Percentiles rank a stretch among this genome's conserved stretches.
phyloP scores from a whole-genome alignment of 345 rosid species.

The Capsella bursapastoris region DNA sequence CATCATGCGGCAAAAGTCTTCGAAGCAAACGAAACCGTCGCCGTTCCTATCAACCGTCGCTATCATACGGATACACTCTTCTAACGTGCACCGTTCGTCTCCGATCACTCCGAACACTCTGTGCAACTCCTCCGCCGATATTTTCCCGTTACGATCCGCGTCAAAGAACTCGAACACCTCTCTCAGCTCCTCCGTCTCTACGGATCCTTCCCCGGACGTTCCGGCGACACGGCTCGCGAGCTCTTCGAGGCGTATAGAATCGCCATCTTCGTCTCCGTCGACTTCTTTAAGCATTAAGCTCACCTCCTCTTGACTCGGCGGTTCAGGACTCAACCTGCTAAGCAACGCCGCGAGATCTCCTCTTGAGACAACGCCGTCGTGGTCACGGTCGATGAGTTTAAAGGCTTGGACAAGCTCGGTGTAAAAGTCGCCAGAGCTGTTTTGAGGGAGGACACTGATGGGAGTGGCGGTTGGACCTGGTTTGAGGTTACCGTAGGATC shows the following conservation, averaged over 20 bases:
- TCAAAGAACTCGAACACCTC: constrained; percentile 82
- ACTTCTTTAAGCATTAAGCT: constrained; percentile 64
- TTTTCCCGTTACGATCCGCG: constrained; percentile 83
- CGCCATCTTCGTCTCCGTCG: constrained; percentile 42
- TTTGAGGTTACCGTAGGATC: constrained; percentile 33
- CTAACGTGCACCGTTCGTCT: constrained; percentile 76
- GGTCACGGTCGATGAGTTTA: constrained; percentile 58
- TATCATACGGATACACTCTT: constrained; percentile 95
- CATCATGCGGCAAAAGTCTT: constrained; percentile 87
- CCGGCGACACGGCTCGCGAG: constrained; percentile 55
- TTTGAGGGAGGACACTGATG: constrained; percentile 62
- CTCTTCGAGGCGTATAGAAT: constrained; percentile 60
- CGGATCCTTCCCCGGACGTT: constrained; percentile 49
- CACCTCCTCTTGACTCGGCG: constrained; percentile 66
- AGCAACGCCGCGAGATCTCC: constrained; percentile 69
- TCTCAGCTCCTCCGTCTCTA: constrained; percentile 64
- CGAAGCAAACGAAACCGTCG: constrained; percentile 91
- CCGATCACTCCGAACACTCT: constrained; percentile 61
- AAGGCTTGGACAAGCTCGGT: constrained; percentile 57
- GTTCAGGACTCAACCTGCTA: constrained; percentile 56
- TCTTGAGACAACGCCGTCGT: constrained; percentile 62
- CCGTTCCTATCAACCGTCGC: constrained; percentile 70
- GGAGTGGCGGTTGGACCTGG: constrained; percentile 53
- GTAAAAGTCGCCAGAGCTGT: constrained; percentile 48
- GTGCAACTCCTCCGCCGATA: constrained; percentile 79